Base-by-base conservation (phyloP, 2,329 filamentous ascomycete genomes). In the Monosporascus cannonballus region DNA sequence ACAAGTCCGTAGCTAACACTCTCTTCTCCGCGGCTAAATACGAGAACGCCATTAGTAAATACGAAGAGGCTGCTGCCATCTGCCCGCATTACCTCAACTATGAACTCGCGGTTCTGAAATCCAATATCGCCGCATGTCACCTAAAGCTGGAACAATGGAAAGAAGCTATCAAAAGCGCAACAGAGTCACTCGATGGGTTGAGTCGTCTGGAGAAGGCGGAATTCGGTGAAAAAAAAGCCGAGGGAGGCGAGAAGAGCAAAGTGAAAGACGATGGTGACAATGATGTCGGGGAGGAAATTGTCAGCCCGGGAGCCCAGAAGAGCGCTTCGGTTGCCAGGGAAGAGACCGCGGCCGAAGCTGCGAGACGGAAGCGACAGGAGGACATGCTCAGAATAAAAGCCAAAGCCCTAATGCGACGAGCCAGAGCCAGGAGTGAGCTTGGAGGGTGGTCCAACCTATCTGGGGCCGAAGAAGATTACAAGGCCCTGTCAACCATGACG, bases 101-200 rank as follows among this genome's bases (percentile, higher is more conserved):
- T 72, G 90, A 96, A 61, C 78, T 93, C 56, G 90, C 92, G 25
- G 89, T 97, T 9, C 77, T 97, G 6, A 84, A 86, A 54, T 91
- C 88, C 67, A 97, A 97, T 73, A 86, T 96, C 59, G 82, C 93
- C 2, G 93, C 92, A 9, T 96, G 91, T 66, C 84, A 96, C 62
- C 69, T 97, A 51, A 95, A 95, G 67, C 76, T 95, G 3, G 78
- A 85, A 55, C 86, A 93, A 56, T 96, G 91, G 89, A 90, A 92
- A 60, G 84, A 89, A 30, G 89, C 90, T 9, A 79, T 91, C 44
- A 85, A 86, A 48, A 79, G 82, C 9, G 91, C 92, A 1, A 88
- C 84, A 0, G 76, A 81, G 11, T 86, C 90, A 2, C 67, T 97
- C 0, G 86, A 92, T 11, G 78, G 80, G 1, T 72, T 97, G n/a